Evolutionary conservation across 768 basidiomycete genomes (phyloP).

Genomic region (Mycena galericulata): DNA sequence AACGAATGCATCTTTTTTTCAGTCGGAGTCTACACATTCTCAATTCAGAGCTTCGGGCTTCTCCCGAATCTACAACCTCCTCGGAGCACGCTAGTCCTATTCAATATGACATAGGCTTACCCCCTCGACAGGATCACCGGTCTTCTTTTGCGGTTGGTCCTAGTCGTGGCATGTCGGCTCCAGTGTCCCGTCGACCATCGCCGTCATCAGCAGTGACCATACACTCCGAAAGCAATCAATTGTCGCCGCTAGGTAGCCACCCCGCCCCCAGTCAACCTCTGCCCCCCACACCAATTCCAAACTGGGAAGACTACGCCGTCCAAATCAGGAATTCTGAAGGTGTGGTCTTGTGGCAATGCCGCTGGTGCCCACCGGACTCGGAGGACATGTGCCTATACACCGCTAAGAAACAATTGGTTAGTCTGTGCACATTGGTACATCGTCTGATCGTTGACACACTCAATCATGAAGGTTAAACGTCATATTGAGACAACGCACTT

Average conservation of each 20-base stretch:
- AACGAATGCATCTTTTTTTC: neutral
- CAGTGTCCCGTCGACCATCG: slow-evolving; percentile 7
- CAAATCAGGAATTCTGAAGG: slow-evolving; percentile 35
- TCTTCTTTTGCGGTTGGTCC: slow-evolving; percentile 1
- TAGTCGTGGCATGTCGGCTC: neutral
- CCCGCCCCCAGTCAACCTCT: neutral
- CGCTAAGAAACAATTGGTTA: slow-evolving; percentile 67
- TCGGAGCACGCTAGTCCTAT: neutral
- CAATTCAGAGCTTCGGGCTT: neutral
- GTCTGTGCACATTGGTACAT: no score
- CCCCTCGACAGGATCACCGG: slow-evolving; percentile 23
- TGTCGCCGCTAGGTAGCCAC: neutral
- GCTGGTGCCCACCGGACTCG: slow-evolving; percentile 45
- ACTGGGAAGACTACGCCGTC: slow-evolving; percentile 40
- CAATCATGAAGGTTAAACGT: slow-evolving; percentile 56
- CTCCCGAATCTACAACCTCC: slow-evolving; percentile 2
- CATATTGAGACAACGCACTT: slow-evolving; percentile 76
- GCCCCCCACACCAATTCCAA: slow-evolving; percentile 9
- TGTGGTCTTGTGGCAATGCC: slow-evolving; percentile 39
- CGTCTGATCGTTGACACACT: no score
- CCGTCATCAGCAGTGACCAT: slow-evolving; percentile 17
- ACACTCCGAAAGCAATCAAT: neutral
- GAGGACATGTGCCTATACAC: slow-evolving; percentile 30
- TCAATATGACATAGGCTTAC: slow-evolving; percentile 22
- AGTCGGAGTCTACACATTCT: neutral